These are phyloP conservation scores for Symbiodinium natans DNA, from an alignment of 73 alveolate species.

Conservation along the genomic window DNA sequence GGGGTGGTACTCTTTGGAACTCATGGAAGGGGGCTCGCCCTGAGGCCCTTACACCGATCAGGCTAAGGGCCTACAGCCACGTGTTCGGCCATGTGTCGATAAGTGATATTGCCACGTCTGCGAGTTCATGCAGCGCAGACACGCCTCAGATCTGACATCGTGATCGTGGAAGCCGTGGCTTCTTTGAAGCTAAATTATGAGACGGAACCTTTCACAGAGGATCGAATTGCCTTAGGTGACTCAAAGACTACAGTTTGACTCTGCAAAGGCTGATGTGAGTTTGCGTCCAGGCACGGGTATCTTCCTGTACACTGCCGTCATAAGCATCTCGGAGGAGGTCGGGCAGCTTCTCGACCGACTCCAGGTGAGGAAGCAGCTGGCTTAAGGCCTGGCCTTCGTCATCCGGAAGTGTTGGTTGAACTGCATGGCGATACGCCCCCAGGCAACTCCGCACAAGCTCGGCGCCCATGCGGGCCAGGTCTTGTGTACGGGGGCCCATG, in stretches of 20 bases:
- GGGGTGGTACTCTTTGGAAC: too few relatives aligned
- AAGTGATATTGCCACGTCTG: conserved; percentile 25
- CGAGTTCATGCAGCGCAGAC: conserved; percentile 64
- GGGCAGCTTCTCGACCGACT: neutral
- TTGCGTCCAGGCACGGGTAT: conserved; percentile 6
- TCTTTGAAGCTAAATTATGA: too few relatives aligned
- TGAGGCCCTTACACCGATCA: too few relatives aligned
- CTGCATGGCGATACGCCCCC: conserved; percentile 85
- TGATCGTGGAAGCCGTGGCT: too few relatives aligned
- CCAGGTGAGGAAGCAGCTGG: conserved; percentile 35
- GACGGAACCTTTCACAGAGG: too few relatives aligned
- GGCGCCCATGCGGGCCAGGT: conserved; percentile 71
- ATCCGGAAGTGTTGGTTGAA: conserved; percentile 40
- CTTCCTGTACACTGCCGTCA: conserved; percentile 61
- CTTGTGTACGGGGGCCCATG: conserved; percentile 83
- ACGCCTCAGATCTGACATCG: conserved; percentile 28
- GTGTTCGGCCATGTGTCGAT: too few relatives aligned
- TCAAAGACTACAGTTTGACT: too few relatives aligned
- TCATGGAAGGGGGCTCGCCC: too few relatives aligned
- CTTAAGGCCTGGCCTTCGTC: conserved; percentile 39
- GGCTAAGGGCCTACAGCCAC: too few relatives aligned
- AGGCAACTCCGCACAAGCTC: conserved; percentile 66
- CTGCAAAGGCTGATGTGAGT: too few relatives aligned
- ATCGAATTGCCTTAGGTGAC: too few relatives aligned
- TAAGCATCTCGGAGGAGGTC: conserved; percentile 41